Evolutionary conservation across 371 early-diverging fungal genomes (phyloP), one percentile per base, ranked within the genome.

Genomic region (Lichtheimia ramosa): DNA sequence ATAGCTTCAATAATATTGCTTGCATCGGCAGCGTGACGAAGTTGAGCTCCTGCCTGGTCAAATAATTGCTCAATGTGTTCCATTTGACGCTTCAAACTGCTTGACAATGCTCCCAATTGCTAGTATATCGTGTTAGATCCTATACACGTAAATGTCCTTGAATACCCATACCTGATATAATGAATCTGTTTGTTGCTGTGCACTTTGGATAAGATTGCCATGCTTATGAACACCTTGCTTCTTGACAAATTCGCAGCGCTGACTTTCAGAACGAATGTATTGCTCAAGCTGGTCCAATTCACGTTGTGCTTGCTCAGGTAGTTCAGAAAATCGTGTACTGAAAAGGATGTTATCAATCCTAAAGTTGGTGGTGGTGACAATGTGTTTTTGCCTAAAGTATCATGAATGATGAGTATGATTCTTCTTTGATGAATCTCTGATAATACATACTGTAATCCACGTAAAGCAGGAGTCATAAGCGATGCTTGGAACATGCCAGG

Each of bases 261-360:
- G 80, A 1, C 61, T 56, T 56, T 79, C 75, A 4, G 39, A 50
- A n/a, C 70, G 70, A 16, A 79, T 67, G 54, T 74, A 74, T 34
- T 65, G 64, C 20, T 74, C 67, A 42, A 79, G 52, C 24, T 70
- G 72, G 41, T 76, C 77, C 20, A 79, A 58, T 51, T 79, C 76
- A 42, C 59, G 64, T 48, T 73, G 74, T 48, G 80, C 80, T 51
- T 68, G 66, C 43, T 76, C 76, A 8, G 80, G 80, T 15, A 79
- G 40, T 57, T 79, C 80, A 20, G 71, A 59, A 48, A 70, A 76
- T 18, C 73, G 68, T 13, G 77, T 79, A 2, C 60, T 58, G 6
- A 64, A 61, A 25, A 65, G 46, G 21, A 79, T 79, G 39, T 74
- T 74, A 41, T 79, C 80, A 41, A 73, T 76, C 50, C 73, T 61